Evolutionary conservation across 2,329 filamentous ascomycete genomes (phyloP), one percentile per base, ranked within the genome.

Genomic region (Aspergillus sp.): DNA sequence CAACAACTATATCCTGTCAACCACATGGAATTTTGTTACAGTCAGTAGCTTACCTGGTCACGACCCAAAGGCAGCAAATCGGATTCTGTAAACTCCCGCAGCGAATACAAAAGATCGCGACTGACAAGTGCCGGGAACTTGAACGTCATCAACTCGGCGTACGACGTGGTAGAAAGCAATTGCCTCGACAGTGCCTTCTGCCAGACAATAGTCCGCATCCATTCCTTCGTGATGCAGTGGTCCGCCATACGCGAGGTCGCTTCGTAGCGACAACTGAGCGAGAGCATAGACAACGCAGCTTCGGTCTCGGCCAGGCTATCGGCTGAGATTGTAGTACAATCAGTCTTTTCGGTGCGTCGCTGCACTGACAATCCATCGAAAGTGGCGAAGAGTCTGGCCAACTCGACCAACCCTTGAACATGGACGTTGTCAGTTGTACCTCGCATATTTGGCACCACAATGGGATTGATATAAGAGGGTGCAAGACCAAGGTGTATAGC

Each of bases 191-290:
- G 54, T 16, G 69, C 71, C 29, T 71, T 60, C 29, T 72, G 71
- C 71, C 71, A 73, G 20, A 73, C 59, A 7, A 73, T 73, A 1
- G 66, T 71, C 26, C 70, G 64, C 71, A 73, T 73, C 71, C 71
- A 73, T 58, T 72, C 63, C 50, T 64, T 65, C 0, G 71, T 73
- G 46, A 72, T 71, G 31, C 65, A 63, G 26, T 64, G 71, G 24
- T 73, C 71, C 22, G 70, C 71, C 12, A 67, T 59, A 11, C 71
- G 65, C 9, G 65, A 65, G 1, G 65, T 65, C 2, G 64, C 55
- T 4, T 57, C 51, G 31, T 67, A 57, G 0, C 52, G 55, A 18
- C 63, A 59, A 3, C 36, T 55, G 6, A 67, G 58, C 12, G 46
- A 57, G 14, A 70, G 56, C 4, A 57, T 58, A 10, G 67, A 67